Evolutionary conservation across 306 rosid species (phyloP).

Genomic region (Fragaria iinumae): DNA sequence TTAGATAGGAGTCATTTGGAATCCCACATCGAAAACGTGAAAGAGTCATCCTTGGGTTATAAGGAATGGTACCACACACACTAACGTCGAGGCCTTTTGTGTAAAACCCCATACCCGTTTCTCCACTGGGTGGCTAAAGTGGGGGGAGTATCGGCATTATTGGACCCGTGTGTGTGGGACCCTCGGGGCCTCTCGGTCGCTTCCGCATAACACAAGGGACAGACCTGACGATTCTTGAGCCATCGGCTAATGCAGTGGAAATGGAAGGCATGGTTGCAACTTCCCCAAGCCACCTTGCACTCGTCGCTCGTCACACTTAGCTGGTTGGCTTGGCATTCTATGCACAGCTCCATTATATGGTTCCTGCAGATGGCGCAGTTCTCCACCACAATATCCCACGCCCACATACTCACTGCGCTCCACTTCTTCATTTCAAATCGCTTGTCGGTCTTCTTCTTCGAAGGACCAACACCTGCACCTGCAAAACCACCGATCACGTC

Average conservation of each 20-base stretch:
- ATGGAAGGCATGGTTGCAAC: constrained; percentile 72
- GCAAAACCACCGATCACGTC: too few relatives aligned
- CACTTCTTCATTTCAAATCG: not conserved
- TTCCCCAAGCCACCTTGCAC: not conserved
- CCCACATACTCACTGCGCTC: not conserved
- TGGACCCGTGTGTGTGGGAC: too few relatives aligned
- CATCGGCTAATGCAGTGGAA: constrained; percentile 96
- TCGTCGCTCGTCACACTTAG: not conserved
- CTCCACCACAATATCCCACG: not conserved
- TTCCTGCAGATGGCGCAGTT: not conserved
- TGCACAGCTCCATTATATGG: not conserved
- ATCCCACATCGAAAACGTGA: too few relatives aligned
- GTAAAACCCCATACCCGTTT: too few relatives aligned
- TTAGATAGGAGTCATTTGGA: too few relatives aligned
- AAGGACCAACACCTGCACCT: not conserved
- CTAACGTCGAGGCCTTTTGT: too few relatives aligned
- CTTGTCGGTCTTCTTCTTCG: not conserved
- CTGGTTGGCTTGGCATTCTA: not conserved
- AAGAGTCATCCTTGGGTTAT: too few relatives aligned
- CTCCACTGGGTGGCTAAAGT: too few relatives aligned
- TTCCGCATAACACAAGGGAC: too few relatives aligned
- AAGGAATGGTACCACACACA: too few relatives aligned
- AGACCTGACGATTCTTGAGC: constrained; percentile 92
- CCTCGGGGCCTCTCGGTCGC: too few relatives aligned
- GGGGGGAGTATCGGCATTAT: too few relatives aligned